Evolutionary conservation across 371 early-diverging fungal species (phyloP), one percentile per base, ranked within the genome.

Genomic region (Smittium mucronatum): DNA sequence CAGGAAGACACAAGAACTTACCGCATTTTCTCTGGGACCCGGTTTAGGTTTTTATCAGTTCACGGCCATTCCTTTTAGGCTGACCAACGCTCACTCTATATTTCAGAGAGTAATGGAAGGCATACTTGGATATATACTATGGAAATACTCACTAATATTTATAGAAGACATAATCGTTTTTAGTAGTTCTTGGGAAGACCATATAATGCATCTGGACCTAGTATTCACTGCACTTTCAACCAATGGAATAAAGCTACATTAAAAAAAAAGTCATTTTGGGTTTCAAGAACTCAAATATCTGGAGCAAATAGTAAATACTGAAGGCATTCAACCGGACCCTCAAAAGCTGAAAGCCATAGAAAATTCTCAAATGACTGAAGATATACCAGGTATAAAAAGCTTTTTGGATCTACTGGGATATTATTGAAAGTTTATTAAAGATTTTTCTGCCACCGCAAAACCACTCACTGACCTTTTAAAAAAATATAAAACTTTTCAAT

Each of bases 381-480:
- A 73, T 11, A 70, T 70, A 8, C 66, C 72, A 16, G 65, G 70
- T 34, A 58, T 72, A 2, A 69, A 70, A 63, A 64, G 67, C n/a
- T 77, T 74, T 34, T 17, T 73, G 26, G 81, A 74, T 2, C 58
- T 70, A 17, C 61, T 73, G 2, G 73, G 73, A 16, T 77, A 71
- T 58, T 77, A 77, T 36, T 64, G 72, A 2, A 70, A 64, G 1
- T 70, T 73, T 57, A 72, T 78, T 8, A 72, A 74, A 15, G 35
- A 72, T 1, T 67, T 72, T 1, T 60, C 74, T 2, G 58, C 57
- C 0, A 0, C 76, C 0, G 65, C 73, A 26, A 75, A 73, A 1
- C 78, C 76, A 0, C 47, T 79, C 8, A 74, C 73, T 47, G 47
- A n/a, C 25, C 57, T 81, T 25, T 72, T 77, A 8, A 61, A 70